These are phyloP conservation scores for Mycena citricolor DNA, from an alignment of 1,284 basidiomycete genomes.

Conservation along the genomic window DNA sequence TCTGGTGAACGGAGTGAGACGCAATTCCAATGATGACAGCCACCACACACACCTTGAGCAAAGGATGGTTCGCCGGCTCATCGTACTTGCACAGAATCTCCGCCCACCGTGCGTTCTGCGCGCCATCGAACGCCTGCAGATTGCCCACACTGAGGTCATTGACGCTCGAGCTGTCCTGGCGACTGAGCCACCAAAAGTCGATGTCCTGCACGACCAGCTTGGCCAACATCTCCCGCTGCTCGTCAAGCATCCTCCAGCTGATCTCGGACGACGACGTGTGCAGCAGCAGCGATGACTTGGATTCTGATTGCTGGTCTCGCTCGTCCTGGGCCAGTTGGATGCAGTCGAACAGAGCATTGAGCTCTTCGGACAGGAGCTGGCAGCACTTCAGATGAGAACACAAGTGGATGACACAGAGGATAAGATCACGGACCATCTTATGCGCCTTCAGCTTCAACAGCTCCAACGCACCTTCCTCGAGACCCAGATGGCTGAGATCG, in stretches of 20 bases:
- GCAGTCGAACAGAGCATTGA: slow-evolving; percentile 87
- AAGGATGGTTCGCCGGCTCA: slow-evolving; percentile 65
- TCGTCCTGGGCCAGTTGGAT: slow-evolving; percentile 82
- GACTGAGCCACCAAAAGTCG: slow-evolving; percentile 83
- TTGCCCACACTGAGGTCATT: slow-evolving; percentile 80
- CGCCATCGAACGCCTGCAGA: slow-evolving; percentile 86
- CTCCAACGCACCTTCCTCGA: slow-evolving; percentile 50
- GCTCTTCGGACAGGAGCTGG: slow-evolving; percentile 74
- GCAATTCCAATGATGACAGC: slow-evolving; percentile 9
- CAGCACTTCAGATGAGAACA: slow-evolving; percentile 26
- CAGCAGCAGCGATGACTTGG: slow-evolving; percentile 81
- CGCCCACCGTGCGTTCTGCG: slow-evolving; percentile 80
- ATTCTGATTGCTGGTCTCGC: slow-evolving; percentile 67
- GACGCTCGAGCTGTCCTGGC: slow-evolving; percentile 86
- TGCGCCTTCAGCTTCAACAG: slow-evolving; percentile 78
- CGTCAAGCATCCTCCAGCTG: slow-evolving; percentile 92
- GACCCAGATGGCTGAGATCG: slow-evolving; percentile 38
- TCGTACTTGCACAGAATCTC: slow-evolving; percentile 84
- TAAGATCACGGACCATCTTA: slow-evolving; percentile 27
- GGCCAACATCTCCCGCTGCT: slow-evolving; percentile 72
- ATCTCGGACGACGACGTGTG: slow-evolving; percentile 86
- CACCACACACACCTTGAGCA: slow-evolving; percentile 55
- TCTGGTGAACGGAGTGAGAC: slow-evolving; percentile 38
- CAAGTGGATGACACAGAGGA: not conserved
- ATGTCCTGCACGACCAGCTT: slow-evolving; percentile 84